phyloP scores from a whole-genome alignment of 768 basidiomycete genomes.

The Lenzites betulinus region DNA sequence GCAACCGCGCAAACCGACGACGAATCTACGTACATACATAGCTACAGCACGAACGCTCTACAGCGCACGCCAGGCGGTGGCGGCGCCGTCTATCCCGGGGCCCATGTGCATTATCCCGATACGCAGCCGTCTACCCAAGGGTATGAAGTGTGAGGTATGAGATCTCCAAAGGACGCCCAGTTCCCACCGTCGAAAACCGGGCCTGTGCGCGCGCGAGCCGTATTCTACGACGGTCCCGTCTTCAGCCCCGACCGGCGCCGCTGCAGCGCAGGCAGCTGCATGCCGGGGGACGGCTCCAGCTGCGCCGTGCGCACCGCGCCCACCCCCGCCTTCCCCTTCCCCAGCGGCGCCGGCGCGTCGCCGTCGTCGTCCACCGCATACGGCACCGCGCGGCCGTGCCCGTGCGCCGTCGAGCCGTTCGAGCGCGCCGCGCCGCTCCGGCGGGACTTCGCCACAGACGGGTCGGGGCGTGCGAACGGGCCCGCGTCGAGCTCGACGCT shows the following conservation, averaged over 20 bases:
- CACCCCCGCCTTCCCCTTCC: conserved; percentile 18
- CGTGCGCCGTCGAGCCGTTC: neutral
- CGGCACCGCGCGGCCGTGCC: neutral
- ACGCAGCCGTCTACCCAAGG: no score
- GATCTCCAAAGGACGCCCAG: no score
- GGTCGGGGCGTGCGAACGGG: conserved; percentile 3
- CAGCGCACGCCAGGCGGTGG: no score
- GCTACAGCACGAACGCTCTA: no score
- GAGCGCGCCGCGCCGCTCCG: conserved; percentile 11
- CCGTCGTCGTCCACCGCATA: conserved; percentile 3
- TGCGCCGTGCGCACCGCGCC: conserved; percentile 34
- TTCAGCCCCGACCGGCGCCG: conserved; percentile 5
- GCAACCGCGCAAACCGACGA: no score
- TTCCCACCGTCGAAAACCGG: no score
- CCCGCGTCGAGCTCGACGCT: conserved; percentile 16
- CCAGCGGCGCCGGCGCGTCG: conserved; percentile 1
- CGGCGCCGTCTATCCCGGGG: no score
- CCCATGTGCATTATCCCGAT: no score
- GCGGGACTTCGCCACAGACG: neutral
- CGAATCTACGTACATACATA: no score
- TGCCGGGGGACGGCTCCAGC: conserved; percentile 32
- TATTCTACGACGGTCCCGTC: neutral
- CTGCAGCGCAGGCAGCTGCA: conserved; percentile 29
- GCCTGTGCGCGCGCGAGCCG: no score
- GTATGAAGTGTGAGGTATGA: no score